Percentiles rank a stretch among this genome's conserved stretches.
These are phyloP conservation scores for Scolecobasidium constrictum DNA, from an alignment of 2,329 filamentous ascomycete genomes.

Conservation along the genomic window DNA sequence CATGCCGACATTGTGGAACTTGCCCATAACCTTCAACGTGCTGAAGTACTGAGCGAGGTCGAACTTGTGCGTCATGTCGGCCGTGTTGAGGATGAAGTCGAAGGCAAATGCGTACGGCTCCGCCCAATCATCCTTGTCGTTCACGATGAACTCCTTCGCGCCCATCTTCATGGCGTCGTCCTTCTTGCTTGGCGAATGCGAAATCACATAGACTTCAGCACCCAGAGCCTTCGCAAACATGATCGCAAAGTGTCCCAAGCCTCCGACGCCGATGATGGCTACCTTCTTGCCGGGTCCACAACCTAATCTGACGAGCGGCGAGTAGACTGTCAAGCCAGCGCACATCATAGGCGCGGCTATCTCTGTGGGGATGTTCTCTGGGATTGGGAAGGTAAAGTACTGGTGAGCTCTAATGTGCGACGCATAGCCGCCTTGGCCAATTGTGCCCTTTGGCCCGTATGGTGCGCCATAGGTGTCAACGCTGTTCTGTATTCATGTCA, in stretches of 20 bases:
- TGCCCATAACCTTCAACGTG: slow-evolving; percentile 70
- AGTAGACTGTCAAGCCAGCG: slow-evolving; percentile 72
- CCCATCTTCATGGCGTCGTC: slow-evolving; percentile 49
- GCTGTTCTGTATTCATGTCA: slow-evolving; percentile 25
- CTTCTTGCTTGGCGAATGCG: slow-evolving; percentile 48
- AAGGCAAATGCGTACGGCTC: slow-evolving; percentile 49
- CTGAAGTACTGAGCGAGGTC: slow-evolving; percentile 62
- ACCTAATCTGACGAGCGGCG: slow-evolving; percentile 65
- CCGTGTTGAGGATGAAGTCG: slow-evolving; percentile 67
- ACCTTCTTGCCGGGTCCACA: slow-evolving; percentile 70
- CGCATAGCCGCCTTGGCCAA: slow-evolving; percentile 56
- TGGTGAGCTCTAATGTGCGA: slow-evolving; percentile 64
- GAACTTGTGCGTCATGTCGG: slow-evolving; percentile 58
- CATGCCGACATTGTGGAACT: slow-evolving; percentile 65
- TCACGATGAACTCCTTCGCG: slow-evolving; percentile 49
- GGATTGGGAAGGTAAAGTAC: slow-evolving; percentile 67
- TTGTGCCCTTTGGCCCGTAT: slow-evolving; percentile 45
- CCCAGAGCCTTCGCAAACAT: slow-evolving; percentile 42
- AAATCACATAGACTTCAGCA: slow-evolving; percentile 51
- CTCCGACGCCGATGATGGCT: slow-evolving; percentile 57
- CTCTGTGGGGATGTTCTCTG: slow-evolving; percentile 50
- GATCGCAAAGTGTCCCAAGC: slow-evolving; percentile 40
- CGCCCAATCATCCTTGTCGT: slow-evolving; percentile 47
- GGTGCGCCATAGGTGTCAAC: slow-evolving; percentile 40
- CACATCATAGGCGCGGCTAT: slow-evolving; percentile 74